Evolutionary conservation across 371 early-diverging fungal genomes (phyloP).

Genomic region (Syncephalis plumigaleata): DNA sequence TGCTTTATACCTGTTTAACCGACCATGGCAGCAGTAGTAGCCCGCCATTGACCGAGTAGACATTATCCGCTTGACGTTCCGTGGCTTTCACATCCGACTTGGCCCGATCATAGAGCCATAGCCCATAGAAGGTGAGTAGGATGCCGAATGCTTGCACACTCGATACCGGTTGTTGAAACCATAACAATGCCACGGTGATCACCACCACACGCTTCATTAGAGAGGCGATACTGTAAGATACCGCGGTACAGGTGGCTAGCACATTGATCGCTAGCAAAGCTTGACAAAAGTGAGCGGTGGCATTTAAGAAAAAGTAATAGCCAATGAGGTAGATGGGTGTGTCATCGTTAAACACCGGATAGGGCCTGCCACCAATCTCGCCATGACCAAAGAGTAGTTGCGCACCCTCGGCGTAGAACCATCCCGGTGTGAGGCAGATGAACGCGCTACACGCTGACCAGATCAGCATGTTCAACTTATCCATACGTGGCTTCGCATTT

Average conservation of each 20-base stretch:
- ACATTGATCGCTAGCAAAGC: constrained; percentile 66
- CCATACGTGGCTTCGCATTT: constrained; percentile 27
- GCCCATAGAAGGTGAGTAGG: constrained; percentile 56
- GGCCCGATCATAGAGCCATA: constrained; percentile 71
- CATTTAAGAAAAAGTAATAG: constrained; percentile 51
- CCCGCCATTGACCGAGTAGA: too few species aligned
- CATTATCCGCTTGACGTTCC: too few species aligned
- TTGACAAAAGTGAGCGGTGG: constrained; percentile 60
- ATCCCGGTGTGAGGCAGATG: constrained; percentile 56
- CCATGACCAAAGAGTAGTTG: constrained; percentile 13
- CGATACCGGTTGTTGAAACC: constrained; percentile 59
- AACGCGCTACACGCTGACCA: constrained; percentile 54
- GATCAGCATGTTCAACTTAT: constrained; percentile 70
- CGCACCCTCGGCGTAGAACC: constrained; percentile 62
- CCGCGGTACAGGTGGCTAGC: constrained; percentile 56
- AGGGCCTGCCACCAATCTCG: constrained; percentile 1
- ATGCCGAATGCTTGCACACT: constrained; percentile 55
- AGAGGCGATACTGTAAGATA: constrained; percentile 76
- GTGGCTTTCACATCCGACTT: constrained; percentile 17
- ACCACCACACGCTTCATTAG: constrained; percentile 81
- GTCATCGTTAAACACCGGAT: neutral
- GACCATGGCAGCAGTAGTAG: too few species aligned
- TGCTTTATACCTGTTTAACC: too few species aligned
- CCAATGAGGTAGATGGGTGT: constrained; percentile 9
- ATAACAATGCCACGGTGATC: constrained; percentile 66